Base-by-base conservation (phyloP, 768 basidiomycete genomes). In the Roridomyces roridus region DNA sequence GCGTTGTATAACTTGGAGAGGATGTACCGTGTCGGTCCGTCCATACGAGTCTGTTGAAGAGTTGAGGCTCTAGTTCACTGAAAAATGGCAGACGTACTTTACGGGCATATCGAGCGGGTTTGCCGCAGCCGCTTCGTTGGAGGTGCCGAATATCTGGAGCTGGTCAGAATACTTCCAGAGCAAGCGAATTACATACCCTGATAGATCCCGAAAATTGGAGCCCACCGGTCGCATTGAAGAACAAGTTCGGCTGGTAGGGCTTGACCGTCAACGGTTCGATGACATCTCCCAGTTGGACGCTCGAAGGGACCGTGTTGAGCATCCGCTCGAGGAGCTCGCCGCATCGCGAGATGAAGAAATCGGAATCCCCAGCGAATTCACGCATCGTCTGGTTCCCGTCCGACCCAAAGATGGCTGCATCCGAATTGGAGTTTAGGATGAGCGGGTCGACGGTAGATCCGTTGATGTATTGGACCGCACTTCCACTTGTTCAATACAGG, bases 231-330 rank as follows among this genome's bases (percentile, higher is more conserved):
- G n/a, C n/a, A 15, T 23, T 42, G 40, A 51, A 51, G 39, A 51
- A 51, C 29, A 51, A 25, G 14, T 15, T 17, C 17, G 41, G 49
- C 26, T 51, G 12, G 49, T 41, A 25, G 1, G 59, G 59, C 24
- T 55, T 60, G 18, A 60, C 54, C 14, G 43, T 42, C n/a, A 55
- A 29, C 3, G 54, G 54, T 28, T 55, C 49, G 21, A 60, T 51
- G 26, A 60, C 39, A 8, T 60, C 49, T 4, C 48, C 29, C 11
- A 60, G 49, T 35, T 60, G 52, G 8, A 60, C 54, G 6, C 37
- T 46, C 12, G 36, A 41, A 10, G 59, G 49, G 24, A 60, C 59
- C 2, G 49, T 60, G 49, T 60, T 55, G 47, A 60, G 52, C 59
- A 60, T 60, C 24, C 52, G 58, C 48, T 60, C 52, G n/a, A 60